Base-by-base conservation (phyloP, 179 eudicot genomes). In the Dionaea muscipula region DNA sequence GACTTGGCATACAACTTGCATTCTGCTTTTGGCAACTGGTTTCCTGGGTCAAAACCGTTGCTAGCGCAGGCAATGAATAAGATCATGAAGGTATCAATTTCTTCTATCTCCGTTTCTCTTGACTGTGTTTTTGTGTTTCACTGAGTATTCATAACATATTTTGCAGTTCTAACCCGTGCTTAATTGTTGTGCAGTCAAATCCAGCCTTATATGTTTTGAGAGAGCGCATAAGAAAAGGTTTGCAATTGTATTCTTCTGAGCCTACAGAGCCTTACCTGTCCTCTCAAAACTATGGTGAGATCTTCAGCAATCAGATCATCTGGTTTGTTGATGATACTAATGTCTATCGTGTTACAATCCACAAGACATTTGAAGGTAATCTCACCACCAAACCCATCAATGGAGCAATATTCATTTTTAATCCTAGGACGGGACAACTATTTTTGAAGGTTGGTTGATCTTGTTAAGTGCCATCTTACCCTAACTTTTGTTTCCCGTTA, bases 321-420 rank as follows among this genome's bases (percentile, higher is more conserved):
- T 91, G 95, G 94, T 91, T 91, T 76, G 96, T 93, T 73, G 99
- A 93, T 67, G 99, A 93, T 72, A 93, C 96, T 60, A 93, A 93
- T 75, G 99, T 93, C 56, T 93, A 93, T 50, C 96, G 96, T 61
- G 99, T 93, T 47, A 93, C 99, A 10, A 93, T 93, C 38, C 99
- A 93, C 64, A 93, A 93, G 85, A 93, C 99, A 26, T 93, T 93
- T 73, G 98, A 91, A 54, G 98, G 98, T 62, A 91, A 91, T 69
- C 81, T 91, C 51, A 91, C 98, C 10, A 91, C 99, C 26, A 93
- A 93, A 61, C 99, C 99, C 22, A 93, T 93, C 60, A 93, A 93
- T 68, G 99, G 99, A 56, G 98, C 96, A 45, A 91, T 91, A 37
- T 91, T 91, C 70, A 91, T 91, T 55, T 91, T 91, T 61, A 91